phyloP scores from a whole-genome alignment of 306 rosid species.

The Nissolia schottii region DNA sequence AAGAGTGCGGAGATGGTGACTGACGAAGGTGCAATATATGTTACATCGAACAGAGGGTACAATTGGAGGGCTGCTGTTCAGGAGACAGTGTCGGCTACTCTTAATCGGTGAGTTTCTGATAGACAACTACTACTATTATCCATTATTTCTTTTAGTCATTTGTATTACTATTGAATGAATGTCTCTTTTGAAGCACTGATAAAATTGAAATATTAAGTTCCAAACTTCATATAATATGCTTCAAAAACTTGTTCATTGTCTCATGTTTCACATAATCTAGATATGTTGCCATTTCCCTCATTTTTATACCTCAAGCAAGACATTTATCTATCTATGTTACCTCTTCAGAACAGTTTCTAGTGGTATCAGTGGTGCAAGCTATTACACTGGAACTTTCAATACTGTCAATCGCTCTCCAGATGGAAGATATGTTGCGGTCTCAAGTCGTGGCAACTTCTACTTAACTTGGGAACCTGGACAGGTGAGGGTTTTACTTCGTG shows the following conservation, averaged over 20 bases:
- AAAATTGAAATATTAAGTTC: neutral
- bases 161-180: neutral
- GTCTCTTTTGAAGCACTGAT: neutral
- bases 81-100: slow-evolving; percentile 98
- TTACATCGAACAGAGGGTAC: slow-evolving; percentile 86
- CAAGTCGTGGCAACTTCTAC: slow-evolving; percentile 97
- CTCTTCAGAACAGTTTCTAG: slow-evolving; percentile 97
- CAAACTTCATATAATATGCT: neutral
- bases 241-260: neutral
- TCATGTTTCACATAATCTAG: neutral
- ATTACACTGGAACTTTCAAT: slow-evolving; percentile 91
- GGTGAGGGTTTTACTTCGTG: slow-evolving; percentile 43
- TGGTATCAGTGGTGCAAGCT: slow-evolving; percentile 98
- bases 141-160: neutral
- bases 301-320: slow-evolving; percentile 26
- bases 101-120: slow-evolving; percentile 63
- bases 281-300: neutral
- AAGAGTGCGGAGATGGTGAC: slow-evolving; percentile 98
- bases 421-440: slow-evolving; percentile 92
- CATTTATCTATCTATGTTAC: slow-evolving; percentile 38
- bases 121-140: neutral
- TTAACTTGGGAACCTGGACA: slow-evolving; percentile 99
- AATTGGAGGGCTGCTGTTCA: slow-evolving; percentile 98
- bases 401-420: slow-evolving; percentile 91
- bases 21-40: slow-evolving; percentile 91